Conservation (phyloP, 371 early-diverging fungal species). For the Polyrhizophydium stewartii region DNA sequence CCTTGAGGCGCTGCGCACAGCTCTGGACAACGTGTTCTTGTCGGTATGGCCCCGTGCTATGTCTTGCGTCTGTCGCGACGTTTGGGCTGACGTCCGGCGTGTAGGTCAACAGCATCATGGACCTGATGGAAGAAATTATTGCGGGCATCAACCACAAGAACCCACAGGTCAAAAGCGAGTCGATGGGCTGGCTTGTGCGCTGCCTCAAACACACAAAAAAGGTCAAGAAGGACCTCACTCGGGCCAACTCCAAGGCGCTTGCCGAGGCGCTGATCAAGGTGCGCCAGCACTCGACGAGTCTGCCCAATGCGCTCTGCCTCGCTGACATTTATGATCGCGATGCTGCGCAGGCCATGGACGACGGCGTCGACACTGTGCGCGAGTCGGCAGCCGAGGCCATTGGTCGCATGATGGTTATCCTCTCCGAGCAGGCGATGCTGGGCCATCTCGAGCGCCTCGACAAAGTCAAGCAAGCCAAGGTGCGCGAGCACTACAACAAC, state of each 20-base stretch:
- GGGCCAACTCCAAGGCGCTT: constrained; percentile 71
- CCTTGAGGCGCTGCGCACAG: constrained; percentile 71
- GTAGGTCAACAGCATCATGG: constrained; percentile 33
- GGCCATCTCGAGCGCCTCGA: constrained; percentile 80
- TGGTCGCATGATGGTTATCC: constrained; percentile 84
- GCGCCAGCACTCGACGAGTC: not conserved
- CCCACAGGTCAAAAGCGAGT: constrained; percentile 81
- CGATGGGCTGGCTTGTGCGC: constrained; percentile 64
- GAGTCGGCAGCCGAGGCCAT: constrained; percentile 82
- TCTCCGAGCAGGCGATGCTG: constrained; percentile 74
- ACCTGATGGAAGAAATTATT: constrained; percentile 67
- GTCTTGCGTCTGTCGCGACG: not conserved
- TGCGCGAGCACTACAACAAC: constrained; percentile 80
- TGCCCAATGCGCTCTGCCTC: too few relatives aligned
- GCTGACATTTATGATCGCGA: constrained; percentile 6
- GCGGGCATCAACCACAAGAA: constrained; percentile 78
- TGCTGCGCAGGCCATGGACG: constrained; percentile 58
- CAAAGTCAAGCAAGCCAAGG: constrained; percentile 78
- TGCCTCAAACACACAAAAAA: constrained; percentile 49
- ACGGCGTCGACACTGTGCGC: constrained; percentile 80
- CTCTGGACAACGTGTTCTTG: constrained; percentile 80
- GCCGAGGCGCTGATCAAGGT: constrained; percentile 69
- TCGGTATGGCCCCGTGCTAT: constrained; percentile 32
- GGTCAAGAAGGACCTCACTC: constrained; percentile 63
- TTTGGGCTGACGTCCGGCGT: not conserved